Evolutionary conservation across 495 filamentous ascomycete species (phyloP).

Genomic region (Monascus purpureus): DNA sequence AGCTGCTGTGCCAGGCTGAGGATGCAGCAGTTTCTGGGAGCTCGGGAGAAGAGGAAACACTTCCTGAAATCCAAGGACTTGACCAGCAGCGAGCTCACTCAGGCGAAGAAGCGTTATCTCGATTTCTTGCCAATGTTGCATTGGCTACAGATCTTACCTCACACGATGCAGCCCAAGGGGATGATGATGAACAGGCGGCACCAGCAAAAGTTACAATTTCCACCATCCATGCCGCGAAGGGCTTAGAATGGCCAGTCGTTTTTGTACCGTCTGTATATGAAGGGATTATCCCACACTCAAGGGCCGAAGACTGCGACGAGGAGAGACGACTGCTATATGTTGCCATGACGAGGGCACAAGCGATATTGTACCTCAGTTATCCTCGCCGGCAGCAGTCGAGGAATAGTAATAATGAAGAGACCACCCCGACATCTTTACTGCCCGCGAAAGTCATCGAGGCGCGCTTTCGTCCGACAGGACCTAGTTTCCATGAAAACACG

Average conservation of each 20-base stretch:
- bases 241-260: conserved; percentile 93
- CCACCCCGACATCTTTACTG: conserved; percentile 50
- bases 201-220: conserved; percentile 73
- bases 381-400: conserved; percentile 42
- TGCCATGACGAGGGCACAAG: conserved; percentile 92
- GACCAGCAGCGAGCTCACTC: conserved; percentile 44
- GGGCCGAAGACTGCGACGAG: conserved; percentile 80
- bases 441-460: conserved; percentile 28
- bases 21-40: conserved; percentile 30
- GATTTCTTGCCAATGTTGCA: conserved; percentile 81
- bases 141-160: conserved; percentile 62
- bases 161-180: conserved; percentile 32
- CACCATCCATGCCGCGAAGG: conserved; percentile 95
- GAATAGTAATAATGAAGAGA: conserved; percentile 41
- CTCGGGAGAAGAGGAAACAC: conserved; percentile 42
- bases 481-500: conserved; percentile 37
- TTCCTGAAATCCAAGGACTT: conserved; percentile 67
- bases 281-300: conserved; percentile 87
- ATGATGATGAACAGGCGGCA: conserved; percentile 22
- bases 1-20: conserved; percentile 66
- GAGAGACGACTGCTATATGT: conserved; percentile 89
- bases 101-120: conserved; percentile 55
- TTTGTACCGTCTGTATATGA: conserved; percentile 88
- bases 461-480: conserved; percentile 43
- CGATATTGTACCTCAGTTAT: conserved; percentile 79